Conservation (phyloP, 1,284 basidiomycete species). For the Schizopora paradoxa region DNA sequence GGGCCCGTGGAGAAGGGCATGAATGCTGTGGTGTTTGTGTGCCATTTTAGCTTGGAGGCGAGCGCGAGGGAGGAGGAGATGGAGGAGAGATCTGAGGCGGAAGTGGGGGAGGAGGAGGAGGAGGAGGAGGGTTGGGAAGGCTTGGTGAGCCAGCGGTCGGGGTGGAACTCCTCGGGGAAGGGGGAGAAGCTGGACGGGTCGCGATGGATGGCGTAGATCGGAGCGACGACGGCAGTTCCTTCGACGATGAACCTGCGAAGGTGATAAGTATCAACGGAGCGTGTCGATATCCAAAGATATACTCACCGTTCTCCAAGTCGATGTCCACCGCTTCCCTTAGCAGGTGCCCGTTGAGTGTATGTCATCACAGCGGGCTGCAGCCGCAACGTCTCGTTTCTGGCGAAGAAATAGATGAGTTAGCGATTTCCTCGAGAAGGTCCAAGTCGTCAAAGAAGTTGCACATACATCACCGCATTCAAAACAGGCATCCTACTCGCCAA, state of each 20-base stretch:
- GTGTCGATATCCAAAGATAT: neutral
- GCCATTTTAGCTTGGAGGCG: neutral
- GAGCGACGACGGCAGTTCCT: slow-evolving; percentile 42
- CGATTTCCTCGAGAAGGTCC: neutral
- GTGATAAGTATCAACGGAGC: neutral
- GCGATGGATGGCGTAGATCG: slow-evolving; percentile 43
- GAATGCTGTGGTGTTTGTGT: slow-evolving; percentile 34
- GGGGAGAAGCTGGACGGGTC: slow-evolving; percentile 36
- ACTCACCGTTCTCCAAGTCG: slow-evolving; percentile 14
- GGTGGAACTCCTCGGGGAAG: slow-evolving; percentile 34
- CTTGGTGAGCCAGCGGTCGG: slow-evolving; percentile 37
- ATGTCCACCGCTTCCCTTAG: slow-evolving; percentile 15
- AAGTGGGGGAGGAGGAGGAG: too few relatives aligned
- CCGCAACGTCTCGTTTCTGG: slow-evolving; percentile 14
- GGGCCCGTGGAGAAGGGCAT: slow-evolving; percentile 32
- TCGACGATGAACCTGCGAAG: slow-evolving; percentile 41
- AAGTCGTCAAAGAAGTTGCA: neutral
- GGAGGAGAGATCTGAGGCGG: neutral
- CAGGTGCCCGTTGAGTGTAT: slow-evolving; percentile 13
- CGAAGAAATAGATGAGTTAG: neutral
- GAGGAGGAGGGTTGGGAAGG: slow-evolving; percentile 32
- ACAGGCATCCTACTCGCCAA: slow-evolving; percentile 27
- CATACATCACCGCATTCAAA: slow-evolving; percentile 32
- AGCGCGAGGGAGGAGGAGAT: too few relatives aligned
- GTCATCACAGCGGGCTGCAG: slow-evolving; percentile 13